Evolutionary conservation across 2,329 filamentous ascomycete genomes (phyloP), one percentile per base, ranked within the genome.

Genomic region (Sporothrix humicola): DNA sequence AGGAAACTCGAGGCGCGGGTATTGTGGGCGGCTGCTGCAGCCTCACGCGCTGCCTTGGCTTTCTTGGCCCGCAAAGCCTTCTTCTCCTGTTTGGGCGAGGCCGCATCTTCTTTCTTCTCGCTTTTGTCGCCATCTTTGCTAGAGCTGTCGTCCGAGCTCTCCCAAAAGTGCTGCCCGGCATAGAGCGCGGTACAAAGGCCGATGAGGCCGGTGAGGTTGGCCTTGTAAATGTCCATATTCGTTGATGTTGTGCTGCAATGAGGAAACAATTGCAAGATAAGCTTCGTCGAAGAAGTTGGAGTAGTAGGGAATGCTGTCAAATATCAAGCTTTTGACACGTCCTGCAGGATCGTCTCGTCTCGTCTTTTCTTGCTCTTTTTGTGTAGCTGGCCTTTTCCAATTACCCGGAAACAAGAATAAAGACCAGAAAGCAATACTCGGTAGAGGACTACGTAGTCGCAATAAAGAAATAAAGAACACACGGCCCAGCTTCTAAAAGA

Each of bases 181-280:
- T 79, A 80, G 3, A 80, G 76, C 3, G 66, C 76, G 54, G 77
- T 79, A 73, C 80, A 82, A 68, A 81, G 77, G 54, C 79, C 77
- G 17, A 82, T 76, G 20, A 82, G 77, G 73, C 77, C 77, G 2
- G 78, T 75, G n/a, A 82, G 77, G 76, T 80, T 82, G 71, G 79
- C 73, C 73, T 80, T 79, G 75, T 82, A 82, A n/a, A 77, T 77
- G 73, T 81, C 80, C 73, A 81, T 78, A 63, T 20, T 69, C 69
- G 54, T 44, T 6, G 44, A n/a, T 17, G n/a, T 58, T 31, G n/a
- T 13, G 1, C 2, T 31, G 31, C 4, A 7, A 7, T 26, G 13
- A 31, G 23, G 3, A 23, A 58, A 1, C n/a, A 10, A 7, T 56
- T 59, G 26, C 5, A 37, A 6, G 56, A 13, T 26, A 26, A 37